Percentiles rank a stretch among this genome's conserved stretches.
Evolutionary conservation across 169 alveolate genomes (phyloP).

Genomic region (Cyclospora cayetanensis): DNA sequence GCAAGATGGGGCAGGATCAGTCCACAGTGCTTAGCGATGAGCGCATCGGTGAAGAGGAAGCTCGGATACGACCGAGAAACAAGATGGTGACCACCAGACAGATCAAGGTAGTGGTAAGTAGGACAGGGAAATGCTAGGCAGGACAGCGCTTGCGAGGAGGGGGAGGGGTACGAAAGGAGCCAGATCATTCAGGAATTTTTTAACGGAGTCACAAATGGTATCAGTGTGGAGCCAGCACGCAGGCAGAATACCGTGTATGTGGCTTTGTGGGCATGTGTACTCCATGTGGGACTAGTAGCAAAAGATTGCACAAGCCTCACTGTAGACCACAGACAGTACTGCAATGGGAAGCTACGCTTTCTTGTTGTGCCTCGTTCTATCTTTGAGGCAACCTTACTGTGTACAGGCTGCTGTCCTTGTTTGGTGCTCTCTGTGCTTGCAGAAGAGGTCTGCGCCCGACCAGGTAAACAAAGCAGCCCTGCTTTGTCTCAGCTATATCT

Average conservation of each 20-base stretch:
- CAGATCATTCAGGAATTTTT: too few relatives aligned
- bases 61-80: background rate
- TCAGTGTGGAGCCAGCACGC: too few relatives aligned
- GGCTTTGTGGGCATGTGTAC: too few relatives aligned
- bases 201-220: too few relatives aligned
- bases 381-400: too few relatives aligned
- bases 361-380: background rate
- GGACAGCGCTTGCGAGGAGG: background rate
- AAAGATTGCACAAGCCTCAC: too few relatives aligned
- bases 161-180: too few relatives aligned
- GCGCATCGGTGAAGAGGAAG: background rate
- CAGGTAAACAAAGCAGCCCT: background rate
- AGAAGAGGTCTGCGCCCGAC: constrained; percentile 41
- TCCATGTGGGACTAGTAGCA: too few relatives aligned
- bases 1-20: constrained; percentile 4
- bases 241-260: too few relatives aligned
- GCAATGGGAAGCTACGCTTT: background rate
- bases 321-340: too few relatives aligned
- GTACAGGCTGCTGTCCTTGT: too few relatives aligned
- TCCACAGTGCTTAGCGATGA: background rate
- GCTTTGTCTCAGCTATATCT: background rate
- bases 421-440: background rate
- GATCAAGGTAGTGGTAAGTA: background rate
- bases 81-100: background rate
- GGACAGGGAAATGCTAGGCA: background rate